phyloP scores from a whole-genome alignment of 2,329 filamentous ascomycete genomes.

The Cladorrhinum sp. region DNA sequence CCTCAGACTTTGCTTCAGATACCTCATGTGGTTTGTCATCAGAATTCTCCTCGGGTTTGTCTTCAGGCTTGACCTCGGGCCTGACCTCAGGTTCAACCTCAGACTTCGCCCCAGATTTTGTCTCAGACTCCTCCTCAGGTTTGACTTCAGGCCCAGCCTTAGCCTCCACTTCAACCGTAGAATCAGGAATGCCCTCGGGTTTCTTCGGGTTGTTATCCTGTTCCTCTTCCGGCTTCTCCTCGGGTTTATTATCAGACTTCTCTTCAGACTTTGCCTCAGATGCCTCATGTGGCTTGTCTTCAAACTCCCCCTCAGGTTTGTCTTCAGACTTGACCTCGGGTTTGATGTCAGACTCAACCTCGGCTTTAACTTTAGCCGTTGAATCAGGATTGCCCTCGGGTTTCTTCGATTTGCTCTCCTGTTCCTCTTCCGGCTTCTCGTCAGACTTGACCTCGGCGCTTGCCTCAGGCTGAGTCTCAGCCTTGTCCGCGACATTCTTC shows the following conservation, averaged over 20 bases:
- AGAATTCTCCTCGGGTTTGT: too few relatives aligned
- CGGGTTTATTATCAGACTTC: background rate
- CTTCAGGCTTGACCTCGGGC: background rate
- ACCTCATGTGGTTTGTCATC: too few relatives aligned
- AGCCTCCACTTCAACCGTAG: background rate
- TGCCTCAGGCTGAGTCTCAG: background rate
- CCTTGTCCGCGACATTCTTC: background rate
- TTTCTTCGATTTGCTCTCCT: background rate
- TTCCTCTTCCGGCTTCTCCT: background rate
- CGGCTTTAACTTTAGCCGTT: background rate
- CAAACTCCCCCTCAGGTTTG: too few relatives aligned
- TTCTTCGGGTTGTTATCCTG: background rate
- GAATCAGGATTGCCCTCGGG: background rate
- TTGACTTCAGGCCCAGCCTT: background rate
- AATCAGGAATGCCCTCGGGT: background rate
- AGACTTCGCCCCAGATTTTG: too few relatives aligned
- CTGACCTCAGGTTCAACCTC: background rate
- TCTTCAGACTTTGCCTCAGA: too few relatives aligned
- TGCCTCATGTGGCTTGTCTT: too few relatives aligned
- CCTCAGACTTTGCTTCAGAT: too few relatives aligned
- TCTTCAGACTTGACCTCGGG: too few relatives aligned
- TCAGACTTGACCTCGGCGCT: background rate
- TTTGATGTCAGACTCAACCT: background rate
- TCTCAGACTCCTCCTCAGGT: too few relatives aligned
- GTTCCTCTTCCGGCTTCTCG: background rate